Evolutionary conservation across 495 filamentous ascomycete species (phyloP), one percentile per base, ranked within the genome.

Genomic region (Aspergillus leporis): DNA sequence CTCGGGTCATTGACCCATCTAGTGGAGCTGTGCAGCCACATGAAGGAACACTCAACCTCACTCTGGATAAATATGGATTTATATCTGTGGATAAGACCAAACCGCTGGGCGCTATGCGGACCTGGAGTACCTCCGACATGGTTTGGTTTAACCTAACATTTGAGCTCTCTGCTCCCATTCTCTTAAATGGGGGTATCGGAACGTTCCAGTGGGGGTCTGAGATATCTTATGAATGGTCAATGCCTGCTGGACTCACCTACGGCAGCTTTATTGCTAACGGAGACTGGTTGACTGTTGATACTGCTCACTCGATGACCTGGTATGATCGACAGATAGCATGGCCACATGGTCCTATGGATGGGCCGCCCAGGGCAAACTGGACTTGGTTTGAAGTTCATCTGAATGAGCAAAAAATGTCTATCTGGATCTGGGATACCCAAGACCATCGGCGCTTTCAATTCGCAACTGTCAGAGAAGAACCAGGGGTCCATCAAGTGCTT

Each of bases 361-460:
- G 31, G 30, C 8, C 46, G n/a, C 1, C 31, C 46, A n/a, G 13
- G 22, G 31, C 46, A 5, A 58, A 51, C 31, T 58, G 55, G 55
- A 58, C 55, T 3, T 58, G 55, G 55, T 51, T 58, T 36, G 43
- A 58, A 23, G 25, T 58, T 6, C 55, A 58, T 30, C 32, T 41
- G 10, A 23, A 58, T 2, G 18, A 31, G 14, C 30, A 41, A 9
- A 25, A 25, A 16, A 13, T 46, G 9, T 58, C 55, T 9, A n/a
- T 25, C 31, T 58, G 55, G 55, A 34, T 51, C 21, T 58, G 43
- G 31, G 55, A 58, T 34, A 28, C 18, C n/a, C 22, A 1, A 1
- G 31, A 40, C 8, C 21, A 34, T 25, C 22, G 21, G 10, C 45
- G 55, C 10, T 18, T 23, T 13, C 55, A 58, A 32, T 58, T 49